phyloP scores from a whole-genome alignment of 2,329 filamentous ascomycete species.

The Apiospora kogelbergensis region DNA sequence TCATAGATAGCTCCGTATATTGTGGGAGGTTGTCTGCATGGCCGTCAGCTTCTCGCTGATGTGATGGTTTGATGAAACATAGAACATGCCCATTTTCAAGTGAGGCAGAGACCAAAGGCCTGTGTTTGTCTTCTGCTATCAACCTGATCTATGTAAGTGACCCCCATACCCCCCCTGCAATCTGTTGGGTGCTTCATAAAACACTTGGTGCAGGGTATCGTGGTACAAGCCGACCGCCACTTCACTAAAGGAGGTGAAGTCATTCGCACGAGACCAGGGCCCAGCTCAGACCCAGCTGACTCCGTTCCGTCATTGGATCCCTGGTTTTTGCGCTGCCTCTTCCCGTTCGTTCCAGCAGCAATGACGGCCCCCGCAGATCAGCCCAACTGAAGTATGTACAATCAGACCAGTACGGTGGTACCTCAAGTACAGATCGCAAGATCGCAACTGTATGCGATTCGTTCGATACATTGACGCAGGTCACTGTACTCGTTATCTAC shows the following conservation, averaged over 20 bases:
- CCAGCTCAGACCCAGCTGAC: conserved; percentile 3
- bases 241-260: conserved; percentile 6
- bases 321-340: not conserved
- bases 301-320: not conserved
- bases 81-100: not conserved
- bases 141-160: not conserved
- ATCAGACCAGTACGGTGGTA: not conserved
- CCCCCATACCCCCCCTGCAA: not conserved
- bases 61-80: not conserved
- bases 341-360: not conserved
- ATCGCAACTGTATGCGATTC: not conserved
- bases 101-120: not conserved
- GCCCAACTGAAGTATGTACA: not conserved
- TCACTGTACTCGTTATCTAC: not conserved
- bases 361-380: conserved; percentile 3
- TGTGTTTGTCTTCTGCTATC: not conserved
- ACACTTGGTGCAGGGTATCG: conserved; percentile 1
- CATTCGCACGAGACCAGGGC: not conserved
- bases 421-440: not conserved
- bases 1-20: not conserved
- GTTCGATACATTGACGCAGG: not conserved
- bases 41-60: not conserved
- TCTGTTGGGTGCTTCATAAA: not conserved
- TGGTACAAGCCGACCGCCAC: conserved; percentile 6
- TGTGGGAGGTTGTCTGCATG: not conserved